phyloP scores from a whole-genome alignment of 148 eudicot genomes.

The Arbutus unedo region DNA sequence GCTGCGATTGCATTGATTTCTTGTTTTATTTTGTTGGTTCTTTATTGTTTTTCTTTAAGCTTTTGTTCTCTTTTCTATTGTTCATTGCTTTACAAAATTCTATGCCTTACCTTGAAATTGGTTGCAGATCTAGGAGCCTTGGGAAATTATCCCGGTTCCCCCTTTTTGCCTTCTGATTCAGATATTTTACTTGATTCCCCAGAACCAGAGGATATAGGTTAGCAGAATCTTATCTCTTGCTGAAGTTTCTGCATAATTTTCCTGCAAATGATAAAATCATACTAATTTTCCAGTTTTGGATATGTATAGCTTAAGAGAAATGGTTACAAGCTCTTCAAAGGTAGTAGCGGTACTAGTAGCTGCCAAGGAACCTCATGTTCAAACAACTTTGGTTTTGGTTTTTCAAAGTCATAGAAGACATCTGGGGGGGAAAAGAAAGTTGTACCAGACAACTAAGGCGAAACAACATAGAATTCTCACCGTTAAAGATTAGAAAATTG shows the following conservation, averaged over 20 bases:
- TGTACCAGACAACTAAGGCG: background rate
- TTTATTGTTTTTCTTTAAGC: background rate
- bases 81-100: background rate
- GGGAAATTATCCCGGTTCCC: constrained; percentile 97
- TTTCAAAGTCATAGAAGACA: background rate
- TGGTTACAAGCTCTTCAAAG: background rate
- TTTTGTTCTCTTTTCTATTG: background rate
- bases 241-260: background rate
- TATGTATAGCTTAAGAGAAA: background rate
- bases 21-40: background rate
- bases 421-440: background rate
- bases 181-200: constrained; percentile 37
- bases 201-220: constrained; percentile 40
- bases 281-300: background rate
- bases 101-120: background rate
- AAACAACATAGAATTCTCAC: background rate
- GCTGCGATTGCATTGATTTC: background rate
- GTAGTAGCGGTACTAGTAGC: background rate
- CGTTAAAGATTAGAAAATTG: background rate
- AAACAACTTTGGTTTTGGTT: background rate
- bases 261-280: background rate
- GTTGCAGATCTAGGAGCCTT: constrained; percentile 87
- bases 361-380: background rate
- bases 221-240: background rate
- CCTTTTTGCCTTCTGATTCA: constrained; percentile 90